Conservation (phyloP, 106 monocot genomes). For the Platanthera zijinensis region DNA sequence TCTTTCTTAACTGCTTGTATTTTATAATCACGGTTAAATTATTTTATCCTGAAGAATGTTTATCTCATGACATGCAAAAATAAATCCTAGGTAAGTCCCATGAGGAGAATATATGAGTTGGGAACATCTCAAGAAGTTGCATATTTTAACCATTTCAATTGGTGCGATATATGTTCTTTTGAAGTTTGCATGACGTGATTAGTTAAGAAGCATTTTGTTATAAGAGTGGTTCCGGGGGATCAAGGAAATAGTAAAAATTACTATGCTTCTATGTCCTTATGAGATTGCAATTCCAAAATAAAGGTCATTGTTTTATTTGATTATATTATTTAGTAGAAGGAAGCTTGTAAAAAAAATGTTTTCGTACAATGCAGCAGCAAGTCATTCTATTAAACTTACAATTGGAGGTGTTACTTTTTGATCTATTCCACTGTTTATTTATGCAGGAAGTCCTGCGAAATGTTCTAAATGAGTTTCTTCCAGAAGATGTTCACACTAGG, state of each 20-base stretch:
- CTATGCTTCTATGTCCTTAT: not conserved
- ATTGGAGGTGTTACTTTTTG: not conserved
- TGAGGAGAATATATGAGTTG: not conserved
- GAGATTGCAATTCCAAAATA: not conserved
- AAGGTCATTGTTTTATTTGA: not conserved
- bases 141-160: not conserved
- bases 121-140: not conserved
- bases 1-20: too few species aligned
- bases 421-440: slow-evolving; percentile 7
- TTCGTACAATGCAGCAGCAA: not conserved
- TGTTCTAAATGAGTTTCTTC: slow-evolving; percentile 61
- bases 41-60: too few species aligned
- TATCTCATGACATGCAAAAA: too few species aligned
- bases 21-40: too few species aligned
- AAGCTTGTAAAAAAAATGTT: not conserved
- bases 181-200: not conserved
- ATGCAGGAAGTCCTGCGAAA: slow-evolving; percentile 74
- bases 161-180: not conserved
- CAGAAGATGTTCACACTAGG: slow-evolving; percentile 72
- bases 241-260: not conserved
- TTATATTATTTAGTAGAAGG: not conserved
- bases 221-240: not conserved
- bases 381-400: not conserved
- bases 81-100: too few species aligned
- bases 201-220: not conserved